Percentiles rank a stretch among this genome's conserved stretches.
These are phyloP conservation scores for Chlamydomonas schloesseri DNA, from an alignment of 139 green algal genomes.

Conservation along the genomic window DNA sequence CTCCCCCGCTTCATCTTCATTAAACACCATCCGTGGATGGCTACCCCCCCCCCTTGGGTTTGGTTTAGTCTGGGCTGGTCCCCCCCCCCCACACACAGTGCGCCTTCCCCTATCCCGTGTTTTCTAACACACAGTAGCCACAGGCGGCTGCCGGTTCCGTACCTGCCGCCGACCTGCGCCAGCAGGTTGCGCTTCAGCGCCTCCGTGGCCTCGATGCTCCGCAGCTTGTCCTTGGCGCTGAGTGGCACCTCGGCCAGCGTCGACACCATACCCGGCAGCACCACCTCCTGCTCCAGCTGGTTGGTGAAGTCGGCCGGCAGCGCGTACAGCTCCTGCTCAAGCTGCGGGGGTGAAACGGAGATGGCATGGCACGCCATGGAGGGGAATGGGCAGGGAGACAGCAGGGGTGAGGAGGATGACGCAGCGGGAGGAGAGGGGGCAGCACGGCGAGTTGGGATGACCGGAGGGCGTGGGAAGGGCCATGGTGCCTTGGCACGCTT, in stretches of 20 bases:
- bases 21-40: too few relatives aligned
- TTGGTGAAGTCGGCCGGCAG: conserved; percentile 33
- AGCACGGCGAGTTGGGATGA: too few relatives aligned
- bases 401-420: neutral
- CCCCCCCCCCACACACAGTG: neutral
- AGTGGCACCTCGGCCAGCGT: conserved; percentile 42
- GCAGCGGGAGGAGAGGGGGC: too few relatives aligned
- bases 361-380: neutral
- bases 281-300: conserved; percentile 38
- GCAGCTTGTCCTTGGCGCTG: conserved; percentile 26
- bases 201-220: conserved; percentile 33
- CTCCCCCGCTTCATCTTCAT: too few relatives aligned
- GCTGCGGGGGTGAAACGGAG: neutral
- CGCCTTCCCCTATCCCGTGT: too few relatives aligned
- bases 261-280: conserved; percentile 30
- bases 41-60: too few relatives aligned
- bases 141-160: too few relatives aligned
- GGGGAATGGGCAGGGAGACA: neutral
- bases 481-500: too few relatives aligned
- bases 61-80: too few relatives aligned
- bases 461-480: too few relatives aligned
- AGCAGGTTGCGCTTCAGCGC: conserved; percentile 46
- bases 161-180: conserved; percentile 5
- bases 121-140: too few relatives aligned
- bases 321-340: conserved; percentile 35